Conservation (phyloP, 2,329 filamentous ascomycete genomes). For the Fusarium incarnatum region DNA sequence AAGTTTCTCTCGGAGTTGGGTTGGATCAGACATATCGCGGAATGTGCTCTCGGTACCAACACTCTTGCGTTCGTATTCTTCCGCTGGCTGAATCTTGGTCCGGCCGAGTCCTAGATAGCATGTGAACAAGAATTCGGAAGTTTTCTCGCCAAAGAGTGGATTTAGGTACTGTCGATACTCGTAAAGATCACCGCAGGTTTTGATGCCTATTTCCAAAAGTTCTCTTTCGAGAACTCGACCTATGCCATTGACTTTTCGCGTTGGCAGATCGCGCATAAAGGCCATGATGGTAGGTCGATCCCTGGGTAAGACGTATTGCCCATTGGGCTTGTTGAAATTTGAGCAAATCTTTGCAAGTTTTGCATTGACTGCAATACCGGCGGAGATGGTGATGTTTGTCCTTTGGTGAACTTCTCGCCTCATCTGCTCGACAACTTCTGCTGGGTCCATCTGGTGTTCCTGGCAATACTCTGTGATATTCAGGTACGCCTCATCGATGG, state of each 20-base stretch:
- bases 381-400: slow-evolving; percentile 88
- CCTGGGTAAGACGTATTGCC: slow-evolving; percentile 81
- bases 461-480: slow-evolving; percentile 91
- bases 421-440: slow-evolving; percentile 81
- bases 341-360: slow-evolving; percentile 95
- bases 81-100: slow-evolving; percentile 85
- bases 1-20: slow-evolving; percentile 79
- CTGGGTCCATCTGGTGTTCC: slow-evolving; percentile 74
- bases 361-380: slow-evolving; percentile 92
- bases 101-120: slow-evolving; percentile 88
- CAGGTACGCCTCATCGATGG: slow-evolving; percentile 95
- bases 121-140: slow-evolving; percentile 85
- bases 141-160: slow-evolving; percentile 90
- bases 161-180: slow-evolving; percentile 77
- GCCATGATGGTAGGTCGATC: slow-evolving; percentile 80
- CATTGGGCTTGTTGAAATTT: slow-evolving; percentile 96
- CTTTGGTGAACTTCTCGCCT: slow-evolving; percentile 79
- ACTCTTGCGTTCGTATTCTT: slow-evolving; percentile 91
- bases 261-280: slow-evolving; percentile 87
- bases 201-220: slow-evolving; percentile 85
- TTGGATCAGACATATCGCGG: slow-evolving; percentile 76
- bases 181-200: slow-evolving; percentile 90
- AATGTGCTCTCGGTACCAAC: slow-evolving; percentile 96
- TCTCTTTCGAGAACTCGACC: slow-evolving; percentile 94
- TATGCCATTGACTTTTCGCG: slow-evolving; percentile 94